Base-by-base conservation (phyloP, 768 basidiomycete genomes). In the Galerina sulciceps region DNA sequence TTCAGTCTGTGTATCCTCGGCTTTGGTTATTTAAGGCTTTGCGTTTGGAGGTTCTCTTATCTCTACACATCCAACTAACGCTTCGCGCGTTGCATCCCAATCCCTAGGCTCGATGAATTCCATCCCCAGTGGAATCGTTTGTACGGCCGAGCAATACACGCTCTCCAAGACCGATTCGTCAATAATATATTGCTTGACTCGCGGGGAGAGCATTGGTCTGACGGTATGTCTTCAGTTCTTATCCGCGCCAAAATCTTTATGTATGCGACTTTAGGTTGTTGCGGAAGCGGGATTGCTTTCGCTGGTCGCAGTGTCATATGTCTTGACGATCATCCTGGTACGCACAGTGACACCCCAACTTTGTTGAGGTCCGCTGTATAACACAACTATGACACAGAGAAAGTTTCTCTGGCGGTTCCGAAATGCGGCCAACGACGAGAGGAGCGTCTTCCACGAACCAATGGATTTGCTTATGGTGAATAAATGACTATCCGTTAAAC, bases 391-490 rank as follows among this genome's bases (percentile, higher is more conserved):
- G 3, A 22, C 51, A 9, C 55, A 75, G 72, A 64, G 67, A 36
- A 73, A 75, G 58, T 57, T 69, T 22, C 48, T 69, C 35, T 70
- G 66, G 37, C 65, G 72, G 58, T 42, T 67, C 31, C 68, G 67
- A 8, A 59, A 61, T 38, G 51, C 66, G 18, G 52, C 54, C 26
- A 59, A 62, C n/a, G 57, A 53, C 17, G 60, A 55, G 45, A 63
- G 65, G 60, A 65, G 52, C 17, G 60, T 77, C 8, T 65, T 80
- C 18, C 69, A 67, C 52, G 66, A 69, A 38, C 77, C 79, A 4
- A 69, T 75, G 52, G 78, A 81, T 59, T 63, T 77, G 10, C 73
- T 79, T 46, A 76, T 81, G 73, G 79, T 77, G 44, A 2, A 40
- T 35, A 31, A 42, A 26, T 31, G 26, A 17, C 37, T 59, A 1